Evolutionary conservation across 176 grass and related monocot genomes (phyloP).

Genomic region (Oryza glumipatula): DNA sequence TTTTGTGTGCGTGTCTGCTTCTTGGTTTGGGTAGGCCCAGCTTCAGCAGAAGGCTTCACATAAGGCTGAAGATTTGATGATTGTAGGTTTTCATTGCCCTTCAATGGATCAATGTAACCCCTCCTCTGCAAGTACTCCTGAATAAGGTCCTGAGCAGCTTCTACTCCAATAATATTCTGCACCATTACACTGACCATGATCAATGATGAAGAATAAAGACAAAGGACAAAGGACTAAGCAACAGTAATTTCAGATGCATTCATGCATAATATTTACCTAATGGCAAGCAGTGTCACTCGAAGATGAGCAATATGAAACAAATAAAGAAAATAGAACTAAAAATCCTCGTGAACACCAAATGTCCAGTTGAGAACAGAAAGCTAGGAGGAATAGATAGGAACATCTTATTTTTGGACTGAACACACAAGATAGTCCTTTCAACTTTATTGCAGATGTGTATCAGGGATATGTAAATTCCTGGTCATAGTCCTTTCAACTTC

Average conservation of each 20-base stretch:
- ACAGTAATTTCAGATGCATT: slow-evolving; percentile 20
- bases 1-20: slow-evolving; percentile 59
- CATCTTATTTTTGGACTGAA: slow-evolving; percentile 14
- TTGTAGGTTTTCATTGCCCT: slow-evolving; percentile 39
- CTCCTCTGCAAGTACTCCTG: slow-evolving; percentile 84
- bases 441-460: too few species aligned
- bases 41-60: slow-evolving; percentile 61
- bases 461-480: too few species aligned
- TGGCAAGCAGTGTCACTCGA: background rate
- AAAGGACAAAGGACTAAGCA: background rate
- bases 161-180: slow-evolving; percentile 90
- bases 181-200: slow-evolving; percentile 5
- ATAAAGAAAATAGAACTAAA: slow-evolving; percentile 19
- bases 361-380: background rate
- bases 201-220: slow-evolving; percentile 1
- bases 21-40: slow-evolving; percentile 50
- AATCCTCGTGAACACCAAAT: background rate
- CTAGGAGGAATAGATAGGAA: background rate
- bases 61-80: slow-evolving; percentile 55
- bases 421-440: too few species aligned
- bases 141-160: slow-evolving; percentile 72
- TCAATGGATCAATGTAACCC: slow-evolving; percentile 55
- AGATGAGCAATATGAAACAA: background rate
- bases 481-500: too few species aligned
- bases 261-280: slow-evolving; percentile 11